Percentiles rank a stretch among this genome's conserved stretches.
These are phyloP conservation scores for Gamarada debralockiae DNA, from an alignment of 495 filamentous ascomycete genomes.

Conservation along the genomic window DNA sequence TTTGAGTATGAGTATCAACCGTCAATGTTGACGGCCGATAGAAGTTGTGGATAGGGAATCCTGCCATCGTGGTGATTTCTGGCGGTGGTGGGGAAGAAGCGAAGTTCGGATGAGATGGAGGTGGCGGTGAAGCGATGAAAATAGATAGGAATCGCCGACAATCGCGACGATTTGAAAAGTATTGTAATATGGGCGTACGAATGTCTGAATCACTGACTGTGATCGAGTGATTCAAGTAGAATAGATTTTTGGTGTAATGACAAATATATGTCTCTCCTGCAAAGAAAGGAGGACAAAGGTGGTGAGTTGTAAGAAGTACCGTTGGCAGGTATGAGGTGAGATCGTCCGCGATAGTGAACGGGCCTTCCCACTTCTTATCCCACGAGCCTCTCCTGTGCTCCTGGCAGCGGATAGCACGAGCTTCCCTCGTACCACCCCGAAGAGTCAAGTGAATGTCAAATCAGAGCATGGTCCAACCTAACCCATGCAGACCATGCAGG, in stretches of 20 bases:
- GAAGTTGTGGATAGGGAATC: slow-evolving; percentile 53
- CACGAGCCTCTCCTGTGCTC: slow-evolving; percentile 8
- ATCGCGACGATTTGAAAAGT: slow-evolving; percentile 9
- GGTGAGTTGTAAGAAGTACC: slow-evolving; percentile 2
- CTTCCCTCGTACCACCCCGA: too few species aligned
- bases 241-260: slow-evolving; percentile 11
- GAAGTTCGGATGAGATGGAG: slow-evolving; percentile 16
- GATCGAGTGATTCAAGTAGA: background rate
- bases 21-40: slow-evolving; percentile 59
- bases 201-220: background rate
- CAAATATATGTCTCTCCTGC: slow-evolving; percentile 9
- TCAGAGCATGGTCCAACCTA: background rate
- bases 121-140: slow-evolving; percentile 24
- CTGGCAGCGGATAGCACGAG: slow-evolving; percentile 7
- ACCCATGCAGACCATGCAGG: background rate
- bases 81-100: slow-evolving; percentile 11
- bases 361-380: slow-evolving; percentile 20
- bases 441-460: background rate
- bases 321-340: slow-evolving; percentile 9
- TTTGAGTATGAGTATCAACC: slow-evolving; percentile 56
- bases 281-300: slow-evolving; percentile 6
- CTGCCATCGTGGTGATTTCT: slow-evolving; percentile 40
- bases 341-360: slow-evolving; percentile 18
- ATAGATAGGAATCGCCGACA: slow-evolving; percentile 7
- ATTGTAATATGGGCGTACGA: background rate